A percentile compares a stretch with the other conserved stretches of the same genome.
Evolutionary conservation across 495 filamentous ascomycete genomes (phyloP).

Genomic region (Penicillium fimorum): DNA sequence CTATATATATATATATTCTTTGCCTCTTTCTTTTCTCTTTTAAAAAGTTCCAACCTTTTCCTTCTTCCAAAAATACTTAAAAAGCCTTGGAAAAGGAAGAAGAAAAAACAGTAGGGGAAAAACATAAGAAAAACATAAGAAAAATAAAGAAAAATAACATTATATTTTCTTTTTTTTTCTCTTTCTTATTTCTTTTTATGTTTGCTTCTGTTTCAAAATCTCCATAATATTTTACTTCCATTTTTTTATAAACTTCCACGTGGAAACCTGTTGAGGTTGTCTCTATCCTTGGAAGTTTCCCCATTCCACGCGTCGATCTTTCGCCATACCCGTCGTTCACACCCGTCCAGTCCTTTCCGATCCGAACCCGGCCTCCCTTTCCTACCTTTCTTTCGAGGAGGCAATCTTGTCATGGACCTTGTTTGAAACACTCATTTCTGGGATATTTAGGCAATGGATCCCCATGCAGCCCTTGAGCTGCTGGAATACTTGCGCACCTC

Average conservation of each 20-base stretch:
- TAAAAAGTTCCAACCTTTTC: background rate
- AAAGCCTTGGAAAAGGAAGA: conserved; percentile 1
- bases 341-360: conserved; percentile 24
- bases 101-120: background rate
- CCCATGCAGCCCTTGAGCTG: conserved; percentile 43
- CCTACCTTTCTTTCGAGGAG: conserved; percentile 10
- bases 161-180: background rate
- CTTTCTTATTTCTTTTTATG: conserved; percentile 4
- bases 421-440: conserved; percentile 23
- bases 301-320: conserved; percentile 31
- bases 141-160: conserved; percentile 14
- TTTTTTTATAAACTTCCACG: conserved; percentile 19
- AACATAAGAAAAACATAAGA: conserved; percentile 2
- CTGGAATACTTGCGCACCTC: conserved; percentile 55
- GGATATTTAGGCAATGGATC: conserved; percentile 34
- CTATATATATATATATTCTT: conserved; percentile 16
- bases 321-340: conserved; percentile 22
- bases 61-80: conserved; percentile 1
- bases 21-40: background rate
- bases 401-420: conserved; percentile 45
- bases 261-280: conserved; percentile 15
- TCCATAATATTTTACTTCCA: conserved; percentile 9
- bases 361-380: conserved; percentile 17
- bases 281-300: conserved; percentile 12
- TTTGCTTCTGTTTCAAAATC: background rate